Evolutionary conservation across 176 grass and related monocot species (phyloP), one percentile per base, ranked within the genome.

Genomic region (Carex myosuroides): DNA sequence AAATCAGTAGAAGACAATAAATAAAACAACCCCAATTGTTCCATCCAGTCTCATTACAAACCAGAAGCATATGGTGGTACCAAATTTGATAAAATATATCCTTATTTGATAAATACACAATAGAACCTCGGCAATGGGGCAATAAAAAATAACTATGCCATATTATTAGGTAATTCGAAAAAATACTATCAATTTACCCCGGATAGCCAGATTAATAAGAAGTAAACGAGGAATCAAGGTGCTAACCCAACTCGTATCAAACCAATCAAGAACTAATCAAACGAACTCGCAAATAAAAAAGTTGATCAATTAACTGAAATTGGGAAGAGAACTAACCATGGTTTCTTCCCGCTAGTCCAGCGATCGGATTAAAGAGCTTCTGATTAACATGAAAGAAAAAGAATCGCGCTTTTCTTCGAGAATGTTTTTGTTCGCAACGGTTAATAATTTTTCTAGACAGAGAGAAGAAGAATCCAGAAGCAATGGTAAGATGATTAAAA

Each of bases 181-280:
- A 73, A 44, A 18, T 11, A 73, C n/a, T 8, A 73, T 73, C 70
- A 73, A 13, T 73, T 50, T 73, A 21, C 9, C 9, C 42, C n/a
- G 18, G 42, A 48, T 73, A 44, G 0, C 17, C 13, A 20, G 17
- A 20, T 44, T 18, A 70, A 63, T 20, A 42, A 8, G 30, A 39
- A 70, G 8, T 69, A 48, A 72, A 21, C 14, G 41, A 48, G 3
- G 4, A 73, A 73, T 13, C 42, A 50, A 72, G 30, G n/a, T 24
- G 18, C 69, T 46, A 72, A 72, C 39, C 69, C 69, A 50, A 72
- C 69, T 72, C 22, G 32, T 71, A 71, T 46, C 6, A 71, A 71
- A 18, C 17, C 65, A 44, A 20, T n/a, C 18, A 42, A 13, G 61
- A 29, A 12, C 46, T 50, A 50, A 50, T 50, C 46, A 30, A 72